phyloP scores from a whole-genome alignment of 129 eudicot genomes.

The Flaveria sonorensis region DNA sequence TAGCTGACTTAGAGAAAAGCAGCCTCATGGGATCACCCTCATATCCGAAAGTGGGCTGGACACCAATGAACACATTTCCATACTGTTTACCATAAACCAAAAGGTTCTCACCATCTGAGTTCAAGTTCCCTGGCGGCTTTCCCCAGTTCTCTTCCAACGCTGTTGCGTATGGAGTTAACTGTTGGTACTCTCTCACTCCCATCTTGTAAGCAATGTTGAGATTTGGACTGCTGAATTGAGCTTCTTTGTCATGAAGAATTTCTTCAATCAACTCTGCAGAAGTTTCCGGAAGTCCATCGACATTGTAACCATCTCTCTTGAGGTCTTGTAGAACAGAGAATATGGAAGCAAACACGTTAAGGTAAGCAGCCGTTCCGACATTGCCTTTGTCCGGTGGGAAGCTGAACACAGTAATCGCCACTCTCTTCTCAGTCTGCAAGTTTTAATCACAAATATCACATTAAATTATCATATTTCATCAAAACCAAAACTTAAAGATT shows the following conservation, averaged over 20 bases:
- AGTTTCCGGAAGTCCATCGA: constrained; percentile 85
- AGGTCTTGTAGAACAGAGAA: constrained; percentile 86
- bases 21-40: constrained; percentile 99
- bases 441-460: not conserved
- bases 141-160: constrained; percentile 99
- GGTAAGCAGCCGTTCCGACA: constrained; percentile 96
- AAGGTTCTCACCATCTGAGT: constrained; percentile 96
- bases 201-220: constrained; percentile 88
- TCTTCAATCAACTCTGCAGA: constrained; percentile 89
- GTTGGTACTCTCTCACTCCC: constrained; percentile 89
- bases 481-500: not conserved
- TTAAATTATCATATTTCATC: not conserved
- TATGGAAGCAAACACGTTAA: constrained; percentile 91
- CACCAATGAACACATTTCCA: constrained; percentile 96
- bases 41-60: constrained; percentile 98
- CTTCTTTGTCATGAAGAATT: constrained; percentile 95
- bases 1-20: constrained; percentile 94
- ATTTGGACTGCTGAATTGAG: constrained; percentile 97
- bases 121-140: constrained; percentile 96
- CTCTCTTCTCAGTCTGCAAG: constrained; percentile 84
- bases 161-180: constrained; percentile 71
- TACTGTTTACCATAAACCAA: constrained; percentile 89
- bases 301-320: constrained; percentile 70
- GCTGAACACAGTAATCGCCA: constrained; percentile 95
- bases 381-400: constrained; percentile 99